These are phyloP conservation scores for Glomus cerebriforme DNA, from an alignment of 192 early-diverging fungal species.

Conservation along the genomic window DNA sequence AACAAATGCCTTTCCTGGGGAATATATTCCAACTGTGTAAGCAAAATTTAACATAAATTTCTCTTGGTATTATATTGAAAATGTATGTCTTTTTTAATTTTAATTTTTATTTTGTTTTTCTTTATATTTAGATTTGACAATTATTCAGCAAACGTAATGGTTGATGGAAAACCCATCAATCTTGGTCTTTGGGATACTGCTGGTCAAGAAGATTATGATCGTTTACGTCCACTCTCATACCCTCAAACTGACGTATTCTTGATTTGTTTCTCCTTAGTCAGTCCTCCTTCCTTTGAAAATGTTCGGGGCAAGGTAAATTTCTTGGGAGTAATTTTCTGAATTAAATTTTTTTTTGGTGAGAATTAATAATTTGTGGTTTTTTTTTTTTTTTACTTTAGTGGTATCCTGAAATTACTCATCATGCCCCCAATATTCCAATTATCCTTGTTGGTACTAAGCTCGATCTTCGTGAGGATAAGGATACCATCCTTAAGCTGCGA, in stretches of 20 bases:
- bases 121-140: slow-evolving; percentile 84
- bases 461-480: slow-evolving; percentile 92
- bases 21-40: slow-evolving; percentile 99
- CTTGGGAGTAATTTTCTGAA: neutral
- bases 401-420: slow-evolving; percentile 94
- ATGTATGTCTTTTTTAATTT: neutral
- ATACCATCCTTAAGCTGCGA: slow-evolving; percentile 86
- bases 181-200: slow-evolving; percentile 98
- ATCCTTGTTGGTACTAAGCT: slow-evolving; percentile 98
- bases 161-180: slow-evolving; percentile 98
- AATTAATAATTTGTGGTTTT: neutral
- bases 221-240: slow-evolving; percentile 95
- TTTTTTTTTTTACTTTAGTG: slow-evolving; percentile 59
- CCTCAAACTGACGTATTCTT: slow-evolving; percentile 99
- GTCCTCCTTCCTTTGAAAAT: slow-evolving; percentile 96
- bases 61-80: neutral
- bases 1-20: slow-evolving; percentile 99
- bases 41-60: slow-evolving; percentile 29
- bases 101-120: neutral
- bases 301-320: slow-evolving; percentile 85
- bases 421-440: slow-evolving; percentile 89
- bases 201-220: slow-evolving; percentile 99
- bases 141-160: slow-evolving; percentile 99
- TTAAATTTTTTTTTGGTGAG: neutral
- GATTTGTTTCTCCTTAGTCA: slow-evolving; percentile 96